Evolutionary conservation across 768 basidiomycete genomes (phyloP), one percentile per base, ranked within the genome.

Genomic region (Trametes coccinea): DNA sequence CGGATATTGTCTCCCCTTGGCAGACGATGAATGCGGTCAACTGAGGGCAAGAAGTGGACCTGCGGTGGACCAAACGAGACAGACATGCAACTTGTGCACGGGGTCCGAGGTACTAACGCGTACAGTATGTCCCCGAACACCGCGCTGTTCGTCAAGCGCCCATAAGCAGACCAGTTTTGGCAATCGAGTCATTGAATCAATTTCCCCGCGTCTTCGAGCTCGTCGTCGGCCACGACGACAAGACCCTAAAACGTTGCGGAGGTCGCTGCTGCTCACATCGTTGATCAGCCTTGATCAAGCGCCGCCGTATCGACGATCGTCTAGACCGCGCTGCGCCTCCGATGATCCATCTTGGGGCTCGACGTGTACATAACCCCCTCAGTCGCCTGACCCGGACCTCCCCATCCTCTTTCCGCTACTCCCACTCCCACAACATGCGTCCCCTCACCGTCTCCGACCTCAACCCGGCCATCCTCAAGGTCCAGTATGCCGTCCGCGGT

Each of bases 401-500:
- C 5, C 41, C 43, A 40, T 48, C 51, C 52, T 58, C 57, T 31
- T 33, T 30, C 49, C 51, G 49, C 47, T 61, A 37, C 53, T 50
- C 60, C 57, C 65, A 37, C 53, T 50, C 60, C 57, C 65, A 53
- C 61, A 66, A 11, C 40, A 75, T 75, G 73, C 69, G 65, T 17
- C 67, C 79, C 27, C 83, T 96, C 67, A 85, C 89, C 37, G 64
- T 83, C 61, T 81, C 87, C 56, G 81, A 84, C 44, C 85, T 98
- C 74, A 98, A 97, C 76, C 92, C 90, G 2, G 80, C 87, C 60
- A 81, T 97, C 49, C 82, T 86, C 71, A 86, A 92, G 53, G 97
- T 98, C 54, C 85, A 97, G 74, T 99, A 99, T 73, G 96, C 96
- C 58, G 96, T 99, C 31, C 92, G 96, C 56, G 96, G 97, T 51